These are phyloP conservation scores for Decorospora gaudefroyi DNA, from an alignment of 2,329 filamentous ascomycete species.

Conservation along the genomic window DNA sequence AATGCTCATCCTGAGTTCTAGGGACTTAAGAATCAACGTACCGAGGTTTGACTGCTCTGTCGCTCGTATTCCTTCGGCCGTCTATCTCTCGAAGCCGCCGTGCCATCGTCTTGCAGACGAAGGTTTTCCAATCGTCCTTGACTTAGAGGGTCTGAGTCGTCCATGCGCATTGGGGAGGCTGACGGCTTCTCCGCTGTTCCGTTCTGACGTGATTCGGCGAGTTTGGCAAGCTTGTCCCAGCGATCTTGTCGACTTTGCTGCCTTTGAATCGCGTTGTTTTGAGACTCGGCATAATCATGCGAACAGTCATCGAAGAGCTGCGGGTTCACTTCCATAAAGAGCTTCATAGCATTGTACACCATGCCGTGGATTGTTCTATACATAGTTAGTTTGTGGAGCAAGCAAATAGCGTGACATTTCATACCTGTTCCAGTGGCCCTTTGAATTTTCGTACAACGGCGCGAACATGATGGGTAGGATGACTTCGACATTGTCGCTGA, in stretches of 20 bases:
- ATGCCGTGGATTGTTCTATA: constrained; percentile 95
- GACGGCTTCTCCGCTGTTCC: constrained; percentile 48
- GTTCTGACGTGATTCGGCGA: constrained; percentile 72
- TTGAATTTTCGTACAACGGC: constrained; percentile 96
- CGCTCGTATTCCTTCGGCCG: constrained; percentile 50
- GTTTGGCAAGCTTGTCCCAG: constrained; percentile 84
- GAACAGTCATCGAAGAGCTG: constrained; percentile 98
- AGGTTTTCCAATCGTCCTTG: constrained; percentile 87
- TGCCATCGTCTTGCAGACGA: constrained; percentile 78
- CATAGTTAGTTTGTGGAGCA: constrained; percentile 22
- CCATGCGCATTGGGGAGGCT: constrained; percentile 55
- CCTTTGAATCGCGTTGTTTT: constrained; percentile 85
- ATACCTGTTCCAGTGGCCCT: constrained; percentile 98
- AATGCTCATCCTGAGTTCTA: constrained; percentile 47
- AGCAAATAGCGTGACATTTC: constrained; percentile 27
- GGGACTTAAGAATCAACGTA: constrained; percentile 52
- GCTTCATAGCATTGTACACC: constrained; percentile 99
- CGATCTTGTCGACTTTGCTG: constrained; percentile 81
- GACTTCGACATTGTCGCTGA: constrained; percentile 98
- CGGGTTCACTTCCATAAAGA: constrained; percentile 99
- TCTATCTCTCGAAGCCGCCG: constrained; percentile 44
- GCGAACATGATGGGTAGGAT: constrained; percentile 99
- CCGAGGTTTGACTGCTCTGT: constrained; percentile 48
- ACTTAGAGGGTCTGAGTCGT: constrained; percentile 77
- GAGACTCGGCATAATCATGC: constrained; percentile 94